These are phyloP conservation scores for Hsuehochloa calcarea DNA, from an alignment of 176 grass and related monocot species.

Conservation along the genomic window DNA sequence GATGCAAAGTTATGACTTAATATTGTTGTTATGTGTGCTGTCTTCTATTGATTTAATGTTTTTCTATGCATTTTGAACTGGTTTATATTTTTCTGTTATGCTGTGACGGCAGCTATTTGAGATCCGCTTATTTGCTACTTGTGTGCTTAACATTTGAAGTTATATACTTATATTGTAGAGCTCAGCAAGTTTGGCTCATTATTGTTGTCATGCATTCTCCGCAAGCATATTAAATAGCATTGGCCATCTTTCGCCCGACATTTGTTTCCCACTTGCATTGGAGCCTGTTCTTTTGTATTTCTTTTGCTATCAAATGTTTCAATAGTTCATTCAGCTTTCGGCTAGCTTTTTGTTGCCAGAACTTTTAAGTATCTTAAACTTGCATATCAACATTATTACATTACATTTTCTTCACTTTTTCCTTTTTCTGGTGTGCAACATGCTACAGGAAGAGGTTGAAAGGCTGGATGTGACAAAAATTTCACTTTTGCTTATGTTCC, in stretches of 20 bases:
- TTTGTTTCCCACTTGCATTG: not conserved
- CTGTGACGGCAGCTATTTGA: not conserved
- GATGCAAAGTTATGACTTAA: slow-evolving; percentile 7
- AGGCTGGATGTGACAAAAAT: not conserved
- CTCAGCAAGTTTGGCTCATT: not conserved
- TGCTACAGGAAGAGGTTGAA: not conserved
- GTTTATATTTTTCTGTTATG: not conserved
- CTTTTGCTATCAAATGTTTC: not conserved
- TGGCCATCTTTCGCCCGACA: not conserved
- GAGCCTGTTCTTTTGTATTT: not conserved
- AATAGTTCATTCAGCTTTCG: slow-evolving; percentile 13
- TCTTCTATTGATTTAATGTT: slow-evolving; percentile 3
- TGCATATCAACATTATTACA: not conserved
- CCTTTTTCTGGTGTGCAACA: not conserved
- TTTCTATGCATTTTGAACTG: not conserved
- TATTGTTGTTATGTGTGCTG: not conserved
- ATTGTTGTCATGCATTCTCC: not conserved
- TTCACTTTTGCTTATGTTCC: not conserved
- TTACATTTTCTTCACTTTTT: not conserved
- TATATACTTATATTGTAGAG: not conserved
- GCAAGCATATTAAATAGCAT: not conserved
- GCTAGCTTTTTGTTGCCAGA: not conserved
- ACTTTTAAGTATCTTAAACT: not conserved
- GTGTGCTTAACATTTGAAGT: not conserved
- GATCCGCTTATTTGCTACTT: not conserved